These are phyloP conservation scores for Hibiscus trionum DNA, from an alignment of 345 rosid species.

Conservation along the genomic window DNA sequence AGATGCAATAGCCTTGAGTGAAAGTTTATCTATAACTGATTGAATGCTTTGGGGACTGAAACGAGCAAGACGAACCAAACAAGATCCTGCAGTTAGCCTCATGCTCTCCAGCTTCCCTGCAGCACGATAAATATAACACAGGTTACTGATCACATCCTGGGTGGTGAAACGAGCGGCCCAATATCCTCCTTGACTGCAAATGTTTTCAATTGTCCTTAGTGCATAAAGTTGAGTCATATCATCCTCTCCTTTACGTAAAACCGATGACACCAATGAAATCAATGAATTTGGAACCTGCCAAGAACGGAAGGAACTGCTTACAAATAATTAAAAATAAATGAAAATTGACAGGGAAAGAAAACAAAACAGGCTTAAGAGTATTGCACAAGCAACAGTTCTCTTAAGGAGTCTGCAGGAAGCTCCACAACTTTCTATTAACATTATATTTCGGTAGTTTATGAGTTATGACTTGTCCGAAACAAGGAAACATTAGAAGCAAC, in stretches of 20 bases:
- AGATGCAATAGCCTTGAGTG: slow-evolving; percentile 72
- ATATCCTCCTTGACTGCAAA: too few species aligned
- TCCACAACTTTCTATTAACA: not conserved
- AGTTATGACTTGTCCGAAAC: not conserved
- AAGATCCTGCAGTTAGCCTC: slow-evolving; percentile 93
- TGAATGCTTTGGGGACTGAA: slow-evolving; percentile 78
- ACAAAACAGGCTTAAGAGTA: slow-evolving; percentile 3
- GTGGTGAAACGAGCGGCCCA: slow-evolving; percentile 44
- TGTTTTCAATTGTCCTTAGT: too few species aligned
- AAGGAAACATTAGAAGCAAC: not conserved
- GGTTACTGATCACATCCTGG: slow-evolving; percentile 77
- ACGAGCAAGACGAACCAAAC: slow-evolving; percentile 86
- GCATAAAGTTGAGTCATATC: too few species aligned
- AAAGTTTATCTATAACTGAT: slow-evolving; percentile 60
- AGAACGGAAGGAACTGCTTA: too few species aligned
- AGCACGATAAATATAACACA: slow-evolving; percentile 81
- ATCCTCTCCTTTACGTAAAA: too few species aligned
- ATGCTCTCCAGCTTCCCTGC: slow-evolving; percentile 89
- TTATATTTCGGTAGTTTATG: not conserved
- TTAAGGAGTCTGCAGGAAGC: not conserved
- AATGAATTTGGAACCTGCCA: too few species aligned
- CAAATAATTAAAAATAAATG: too few species aligned
- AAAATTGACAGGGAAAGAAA: slow-evolving; percentile 11
- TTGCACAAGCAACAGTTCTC: not conserved
- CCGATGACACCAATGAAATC: too few species aligned